phyloP scores from a whole-genome alignment of 2,329 filamentous ascomycete species.

The Pseudogymnoascus sp. region DNA sequence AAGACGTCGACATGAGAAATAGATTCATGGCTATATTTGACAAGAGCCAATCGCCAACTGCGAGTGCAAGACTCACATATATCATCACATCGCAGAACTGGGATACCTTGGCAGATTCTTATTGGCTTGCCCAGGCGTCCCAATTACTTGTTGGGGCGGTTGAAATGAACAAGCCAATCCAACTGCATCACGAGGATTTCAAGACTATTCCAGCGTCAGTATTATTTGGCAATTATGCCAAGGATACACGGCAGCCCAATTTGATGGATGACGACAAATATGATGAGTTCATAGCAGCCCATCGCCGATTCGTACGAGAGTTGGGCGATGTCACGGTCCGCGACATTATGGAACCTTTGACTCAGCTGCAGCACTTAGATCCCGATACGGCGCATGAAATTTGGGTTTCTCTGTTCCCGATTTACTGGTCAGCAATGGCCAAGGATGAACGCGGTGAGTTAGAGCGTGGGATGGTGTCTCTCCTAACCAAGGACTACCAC shows the following conservation, averaged over 20 bases:
- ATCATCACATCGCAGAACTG: constrained; percentile 90
- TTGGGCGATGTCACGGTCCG: constrained; percentile 78
- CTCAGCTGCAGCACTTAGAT: constrained; percentile 87
- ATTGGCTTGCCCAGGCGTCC: constrained; percentile 93
- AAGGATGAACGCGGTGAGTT: constrained; percentile 85
- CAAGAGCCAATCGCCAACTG: constrained; percentile 84
- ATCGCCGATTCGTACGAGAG: constrained; percentile 77
- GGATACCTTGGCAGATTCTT: constrained; percentile 90
- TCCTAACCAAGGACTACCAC: constrained; percentile 93
- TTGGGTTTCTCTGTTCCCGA: constrained; percentile 84
- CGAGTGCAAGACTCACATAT: constrained; percentile 80
- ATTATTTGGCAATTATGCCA: constrained; percentile 64
- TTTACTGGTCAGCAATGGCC: constrained; percentile 83
- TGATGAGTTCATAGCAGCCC: constrained; percentile 67
- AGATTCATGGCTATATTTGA: constrained; percentile 96
- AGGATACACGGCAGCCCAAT: constrained; percentile 55
- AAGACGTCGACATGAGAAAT: constrained; percentile 94
- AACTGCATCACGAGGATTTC: constrained; percentile 79
- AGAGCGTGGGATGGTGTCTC: constrained; percentile 79
- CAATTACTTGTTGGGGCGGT: constrained; percentile 87
- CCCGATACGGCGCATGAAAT: constrained; percentile 73
- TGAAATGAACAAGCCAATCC: constrained; percentile 71
- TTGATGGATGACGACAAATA: constrained; percentile 75
- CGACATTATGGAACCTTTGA: constrained; percentile 82
- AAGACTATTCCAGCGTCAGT: constrained; percentile 65